Evolutionary conservation across 495 filamentous ascomycete genomes (phyloP).

Genomic region (Viridothelium virens): DNA sequence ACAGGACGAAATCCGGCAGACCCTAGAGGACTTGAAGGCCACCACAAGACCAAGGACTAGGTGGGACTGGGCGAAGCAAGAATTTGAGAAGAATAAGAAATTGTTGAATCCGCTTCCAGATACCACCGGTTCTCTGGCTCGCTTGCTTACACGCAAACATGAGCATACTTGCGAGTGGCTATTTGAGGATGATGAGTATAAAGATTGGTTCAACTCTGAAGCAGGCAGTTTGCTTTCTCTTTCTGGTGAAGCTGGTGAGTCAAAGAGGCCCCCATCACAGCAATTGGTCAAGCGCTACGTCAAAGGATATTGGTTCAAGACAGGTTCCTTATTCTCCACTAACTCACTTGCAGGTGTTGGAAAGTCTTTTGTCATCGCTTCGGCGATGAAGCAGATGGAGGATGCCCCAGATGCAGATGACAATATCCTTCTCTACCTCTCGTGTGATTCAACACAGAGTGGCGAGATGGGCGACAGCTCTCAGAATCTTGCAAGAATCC

Average conservation of each 20-base stretch:
- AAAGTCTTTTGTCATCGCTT: not conserved
- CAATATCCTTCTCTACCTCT: not conserved
- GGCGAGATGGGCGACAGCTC: not conserved
- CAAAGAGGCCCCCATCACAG: not conserved
- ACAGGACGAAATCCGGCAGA: not conserved
- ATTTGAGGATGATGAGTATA: conserved; percentile 1
- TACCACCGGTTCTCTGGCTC: not conserved
- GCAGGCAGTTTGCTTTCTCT: not conserved
- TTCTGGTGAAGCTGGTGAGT: conserved; percentile 4
- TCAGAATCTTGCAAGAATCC: not conserved
- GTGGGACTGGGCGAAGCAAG: conserved; percentile 13
- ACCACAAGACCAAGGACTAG: not conserved
- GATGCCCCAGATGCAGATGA: not conserved
- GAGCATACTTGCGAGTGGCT: not conserved
- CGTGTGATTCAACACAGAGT: not conserved
- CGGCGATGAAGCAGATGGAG: not conserved
- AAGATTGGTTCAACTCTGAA: not conserved
- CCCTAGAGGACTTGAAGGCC: conserved; percentile 10
- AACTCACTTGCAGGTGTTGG: not conserved
- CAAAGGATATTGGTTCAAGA: not conserved
- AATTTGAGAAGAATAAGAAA: conserved; percentile 17
- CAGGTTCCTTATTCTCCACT: not conserved
- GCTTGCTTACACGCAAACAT: not conserved
- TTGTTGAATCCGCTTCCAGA: conserved; percentile 12
- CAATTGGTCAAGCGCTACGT: not conserved